A percentile compares a stretch with the other conserved stretches of the same genome.
Conservation (phyloP, 345 rosid genomes). For the Bruguiera sexangula region DNA sequence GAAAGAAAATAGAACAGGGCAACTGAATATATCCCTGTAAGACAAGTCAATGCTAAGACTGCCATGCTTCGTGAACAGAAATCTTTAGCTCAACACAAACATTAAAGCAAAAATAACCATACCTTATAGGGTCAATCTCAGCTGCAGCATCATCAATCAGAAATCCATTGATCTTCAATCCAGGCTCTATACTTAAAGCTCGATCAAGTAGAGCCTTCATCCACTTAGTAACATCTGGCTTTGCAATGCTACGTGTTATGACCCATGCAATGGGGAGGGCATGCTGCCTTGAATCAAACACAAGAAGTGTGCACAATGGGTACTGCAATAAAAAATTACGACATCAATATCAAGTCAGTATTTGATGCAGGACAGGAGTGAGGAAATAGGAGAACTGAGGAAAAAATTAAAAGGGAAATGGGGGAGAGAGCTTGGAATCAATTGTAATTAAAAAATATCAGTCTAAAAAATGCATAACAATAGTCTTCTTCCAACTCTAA, state of each 20-base stretch:
- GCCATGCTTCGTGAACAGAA: neutral
- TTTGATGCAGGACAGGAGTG: too few species aligned
- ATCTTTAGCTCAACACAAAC: slow-evolving; percentile 7
- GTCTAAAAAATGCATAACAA: too few species aligned
- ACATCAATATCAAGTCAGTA: slow-evolving; percentile 5
- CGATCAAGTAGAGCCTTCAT: slow-evolving; percentile 75
- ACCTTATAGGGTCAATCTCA: slow-evolving; percentile 89
- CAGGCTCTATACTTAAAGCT: slow-evolving; percentile 58
- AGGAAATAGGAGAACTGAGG: too few species aligned
- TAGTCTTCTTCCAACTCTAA: too few species aligned
- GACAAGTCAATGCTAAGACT: slow-evolving; percentile 18
- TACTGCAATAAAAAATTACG: slow-evolving; percentile 53
- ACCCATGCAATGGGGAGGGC: slow-evolving; percentile 94
- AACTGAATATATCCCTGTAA: slow-evolving; percentile 73
- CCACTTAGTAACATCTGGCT: slow-evolving; percentile 86
- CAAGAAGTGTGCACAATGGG: slow-evolving; percentile 86
- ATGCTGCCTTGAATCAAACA: slow-evolving; percentile 94
- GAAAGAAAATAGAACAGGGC: slow-evolving; percentile 78
- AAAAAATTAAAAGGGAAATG: too few species aligned
- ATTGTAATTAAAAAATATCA: too few species aligned
- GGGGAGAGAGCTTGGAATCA: too few species aligned
- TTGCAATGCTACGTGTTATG: slow-evolving; percentile 82
- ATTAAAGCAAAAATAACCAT: slow-evolving; percentile 18
- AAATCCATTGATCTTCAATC: slow-evolving; percentile 78
- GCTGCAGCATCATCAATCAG: slow-evolving; percentile 87